phyloP scores from a whole-genome alignment of 2,329 filamentous ascomycete genomes.

The Diaporthe destruens region DNA sequence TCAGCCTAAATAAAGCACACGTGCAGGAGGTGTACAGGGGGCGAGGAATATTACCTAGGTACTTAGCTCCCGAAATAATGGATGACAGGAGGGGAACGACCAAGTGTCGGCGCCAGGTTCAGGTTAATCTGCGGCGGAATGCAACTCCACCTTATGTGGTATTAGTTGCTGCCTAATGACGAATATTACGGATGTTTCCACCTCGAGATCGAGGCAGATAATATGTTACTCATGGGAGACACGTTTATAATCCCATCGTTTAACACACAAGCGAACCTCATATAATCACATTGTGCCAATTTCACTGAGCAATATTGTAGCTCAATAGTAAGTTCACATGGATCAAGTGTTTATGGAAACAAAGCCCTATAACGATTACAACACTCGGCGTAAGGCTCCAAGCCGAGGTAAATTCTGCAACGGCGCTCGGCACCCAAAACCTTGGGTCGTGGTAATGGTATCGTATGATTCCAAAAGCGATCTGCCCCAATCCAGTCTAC shows the following conservation, averaged over 20 bases:
- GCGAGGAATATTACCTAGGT: too few relatives aligned
- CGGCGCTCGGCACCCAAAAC: not conserved
- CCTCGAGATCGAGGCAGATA: not conserved
- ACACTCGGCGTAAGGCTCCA: not conserved
- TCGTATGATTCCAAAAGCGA: not conserved
- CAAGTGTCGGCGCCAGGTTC: not conserved
- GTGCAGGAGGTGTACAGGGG: too few relatives aligned
- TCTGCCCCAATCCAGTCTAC: constrained; percentile 11
- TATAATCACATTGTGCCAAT: too few relatives aligned
- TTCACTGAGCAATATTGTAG: too few relatives aligned
- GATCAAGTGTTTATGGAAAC: not conserved
- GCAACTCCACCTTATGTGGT: not conserved
- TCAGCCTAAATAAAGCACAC: too few relatives aligned
- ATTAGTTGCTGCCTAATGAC: not conserved
- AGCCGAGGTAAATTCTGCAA: not conserved
- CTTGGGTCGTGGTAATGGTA: not conserved
- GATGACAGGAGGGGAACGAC: not conserved
- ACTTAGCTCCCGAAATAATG: not conserved
- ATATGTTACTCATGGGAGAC: too few relatives aligned
- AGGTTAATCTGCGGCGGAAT: not conserved
- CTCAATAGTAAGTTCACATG: too few relatives aligned
- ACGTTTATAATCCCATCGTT: too few relatives aligned
- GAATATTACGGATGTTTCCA: too few relatives aligned
- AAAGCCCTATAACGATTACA: not conserved
- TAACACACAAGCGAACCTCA: too few relatives aligned